Evolutionary conservation across 345 rosid genomes (phyloP).

Genomic region (Noccaea caerulescens): DNA sequence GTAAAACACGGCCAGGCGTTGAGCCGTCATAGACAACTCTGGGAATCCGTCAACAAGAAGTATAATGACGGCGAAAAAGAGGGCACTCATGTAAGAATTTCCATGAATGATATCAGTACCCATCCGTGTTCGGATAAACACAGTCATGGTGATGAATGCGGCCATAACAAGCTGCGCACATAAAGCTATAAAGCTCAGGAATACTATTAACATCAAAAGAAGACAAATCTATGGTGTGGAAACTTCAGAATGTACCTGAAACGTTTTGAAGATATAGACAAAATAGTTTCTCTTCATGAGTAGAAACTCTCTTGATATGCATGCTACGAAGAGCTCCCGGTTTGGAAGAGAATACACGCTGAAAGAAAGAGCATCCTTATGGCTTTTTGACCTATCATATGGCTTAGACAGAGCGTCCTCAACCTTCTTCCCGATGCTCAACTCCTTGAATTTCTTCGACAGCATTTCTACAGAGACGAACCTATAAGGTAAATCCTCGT

Average conservation of each 20-base stretch:
- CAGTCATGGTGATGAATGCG: constrained; percentile 62
- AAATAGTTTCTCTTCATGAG: constrained; percentile 93
- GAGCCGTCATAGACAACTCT: constrained; percentile 73
- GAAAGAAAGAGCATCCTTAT: constrained; percentile 75
- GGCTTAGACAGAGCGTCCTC: constrained; percentile 73
- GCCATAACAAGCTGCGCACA: constrained; percentile 58
- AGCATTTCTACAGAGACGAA: constrained; percentile 65
- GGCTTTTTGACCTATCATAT: constrained; percentile 73
- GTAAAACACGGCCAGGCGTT: constrained; percentile 87
- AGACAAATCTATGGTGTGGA: neutral
- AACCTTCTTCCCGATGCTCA: constrained; percentile 60
- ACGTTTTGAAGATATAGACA: constrained; percentile 64
- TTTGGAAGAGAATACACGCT: constrained; percentile 64
- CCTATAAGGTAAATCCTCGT: constrained; percentile 58
- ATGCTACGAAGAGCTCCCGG: constrained; percentile 69
- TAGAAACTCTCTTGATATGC: constrained; percentile 71
- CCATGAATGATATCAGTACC: constrained; percentile 68
- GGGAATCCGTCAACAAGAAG: constrained; percentile 81
- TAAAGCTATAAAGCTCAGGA: constrained; percentile 28
- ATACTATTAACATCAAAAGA: constrained; percentile 8
- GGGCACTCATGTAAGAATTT: constrained; percentile 67
- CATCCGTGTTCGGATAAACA: constrained; percentile 76
- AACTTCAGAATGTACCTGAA: constrained; percentile 43
- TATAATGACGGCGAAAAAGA: constrained; percentile 57
- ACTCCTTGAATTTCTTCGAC: constrained; percentile 69